Evolutionary conservation across 169 alveolate species (phyloP), one percentile per base, ranked within the genome.

Genomic region (Babesia sp.): DNA sequence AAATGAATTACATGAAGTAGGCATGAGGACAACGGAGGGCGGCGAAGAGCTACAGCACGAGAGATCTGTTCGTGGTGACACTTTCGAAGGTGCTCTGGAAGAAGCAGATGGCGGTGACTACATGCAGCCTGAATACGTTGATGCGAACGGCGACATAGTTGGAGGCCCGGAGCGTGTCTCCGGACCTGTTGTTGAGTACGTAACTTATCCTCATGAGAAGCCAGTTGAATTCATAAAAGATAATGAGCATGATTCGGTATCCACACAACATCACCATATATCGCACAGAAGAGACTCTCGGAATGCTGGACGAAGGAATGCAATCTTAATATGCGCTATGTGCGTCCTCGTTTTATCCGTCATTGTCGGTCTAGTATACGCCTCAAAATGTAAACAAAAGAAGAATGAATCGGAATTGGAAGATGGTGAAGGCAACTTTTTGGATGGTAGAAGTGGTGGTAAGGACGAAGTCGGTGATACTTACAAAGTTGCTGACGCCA

Each of bases 401-500:
- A 20, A 5, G 14, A 11, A 6, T 29, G 57, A 7, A 11, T 9
- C 1, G 28, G 45, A 11, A 14, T 39, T 54, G 0, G 41, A 1
- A 0, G 63, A 54, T n/a, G n/a, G n/a, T 18, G 63, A 54, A 0
- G 36, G 26, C 34, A 74, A 51, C 51, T 77, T 77, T 28, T 61
- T 77, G 74, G 45, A 41, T 53, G 86, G 63, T 18, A 64, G 39
- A 12, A 73, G 34, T 39, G 81, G 81, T 28, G 86, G 71, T 55
- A 63, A 63, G 46, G 81, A 46, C 34, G 86, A 77, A 37, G 45
- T 64, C 3, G 39, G 81, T 11, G 86, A 77, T 28, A 77, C 51
- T 42, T 77, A 59, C 73, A 55, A 60, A 24, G 83, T 69, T 28
- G 66, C 83, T 29, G 74, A 45, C 42, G 78, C 78, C 53, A 75